A percentile compares a stretch with the other conserved stretches of the same genome.
phyloP scores from a whole-genome alignment of 2,329 filamentous ascomycete genomes.

The Pseudopithomyces chartarum region DNA sequence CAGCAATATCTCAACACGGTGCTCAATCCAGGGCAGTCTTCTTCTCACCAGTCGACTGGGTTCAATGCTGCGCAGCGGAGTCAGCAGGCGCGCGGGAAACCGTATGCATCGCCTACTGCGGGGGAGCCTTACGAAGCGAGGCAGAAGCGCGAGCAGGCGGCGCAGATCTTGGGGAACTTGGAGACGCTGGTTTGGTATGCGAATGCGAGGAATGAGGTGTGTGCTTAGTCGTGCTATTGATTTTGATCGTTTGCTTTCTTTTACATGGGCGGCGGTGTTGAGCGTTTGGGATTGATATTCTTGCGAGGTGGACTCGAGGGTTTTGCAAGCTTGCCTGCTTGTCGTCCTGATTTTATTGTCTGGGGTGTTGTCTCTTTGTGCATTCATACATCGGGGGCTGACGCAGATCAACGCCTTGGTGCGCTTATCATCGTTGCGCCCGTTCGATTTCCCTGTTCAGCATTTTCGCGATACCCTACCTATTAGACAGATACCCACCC shows the following conservation, averaged over 20 bases:
- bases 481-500: too few relatives aligned
- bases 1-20: slow-evolving; percentile 3
- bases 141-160: slow-evolving; percentile 36
- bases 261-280: background rate
- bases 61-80: slow-evolving; percentile 31
- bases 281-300: too few relatives aligned
- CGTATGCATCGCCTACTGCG: slow-evolving; percentile 4
- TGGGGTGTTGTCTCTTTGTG: too few relatives aligned
- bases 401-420: too few relatives aligned
- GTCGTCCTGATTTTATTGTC: too few relatives aligned
- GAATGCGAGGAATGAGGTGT: slow-evolving; percentile 40
- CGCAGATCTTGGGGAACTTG: slow-evolving; percentile 36
- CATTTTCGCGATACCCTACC: too few relatives aligned
- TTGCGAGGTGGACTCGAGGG: background rate
- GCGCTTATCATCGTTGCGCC: too few relatives aligned
- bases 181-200: slow-evolving; percentile 46
- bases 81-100: slow-evolving; percentile 33
- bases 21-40: background rate
- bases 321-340: too few relatives aligned
- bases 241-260: background rate
- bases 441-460: too few relatives aligned
- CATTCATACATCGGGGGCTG: too few relatives aligned
- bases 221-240: background rate
- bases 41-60: background rate
- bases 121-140: slow-evolving; percentile 34